Base-by-base conservation (phyloP, 2,329 filamentous ascomycete species). In the Aspergillus phoenicis region DNA sequence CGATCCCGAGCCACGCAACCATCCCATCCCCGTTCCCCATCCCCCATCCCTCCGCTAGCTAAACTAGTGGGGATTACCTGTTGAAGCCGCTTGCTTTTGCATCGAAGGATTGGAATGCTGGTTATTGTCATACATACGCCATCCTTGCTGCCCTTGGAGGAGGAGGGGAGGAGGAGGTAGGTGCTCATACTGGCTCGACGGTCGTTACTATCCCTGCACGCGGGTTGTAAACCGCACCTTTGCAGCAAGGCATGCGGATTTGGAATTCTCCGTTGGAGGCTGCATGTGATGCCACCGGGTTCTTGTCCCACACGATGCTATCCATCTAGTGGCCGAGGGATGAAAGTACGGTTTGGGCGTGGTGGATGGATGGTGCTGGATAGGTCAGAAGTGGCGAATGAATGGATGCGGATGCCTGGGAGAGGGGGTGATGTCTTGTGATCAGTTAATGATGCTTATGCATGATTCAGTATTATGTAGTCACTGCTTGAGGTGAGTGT, bases 21-120 rank as follows among this genome's bases (percentile, higher is more conserved):
- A 36, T 13, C 10, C 33, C 33, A 36, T 36, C 33, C 33, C 33
- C 11, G 11, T 33, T 11, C 30, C 30, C 30, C 30, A 33, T 33
- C 13, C 11, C 30, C 11, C 30, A 36, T 36, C 22, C 45, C 15
- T 51, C 30, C 26, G 30, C 24, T 53, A 43, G 24, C 8, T 13
- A 33, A 22, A 22, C 17, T 43, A n/a, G 17, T 10, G 17, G 17
- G 7, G 41, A 22, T 45, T 45, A 45, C 41, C 17, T 45, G 8
- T 45, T 17, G 41, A 17, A 17, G 41, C 17, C 20, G 41, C 39
- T 45, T 22, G 41, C 41, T 45, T 45, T 45, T 45, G 22, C 20
- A 11, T 43, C n/a, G 47, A 30, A 51, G 47, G 47, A 51, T 51
- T 28, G 26, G 47, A 30, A 51, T 51, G 47, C 47, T 51, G 47